Evolutionary conservation across 202 grass and related monocot species (phyloP).

Genomic region (Eragrostis tef): DNA sequence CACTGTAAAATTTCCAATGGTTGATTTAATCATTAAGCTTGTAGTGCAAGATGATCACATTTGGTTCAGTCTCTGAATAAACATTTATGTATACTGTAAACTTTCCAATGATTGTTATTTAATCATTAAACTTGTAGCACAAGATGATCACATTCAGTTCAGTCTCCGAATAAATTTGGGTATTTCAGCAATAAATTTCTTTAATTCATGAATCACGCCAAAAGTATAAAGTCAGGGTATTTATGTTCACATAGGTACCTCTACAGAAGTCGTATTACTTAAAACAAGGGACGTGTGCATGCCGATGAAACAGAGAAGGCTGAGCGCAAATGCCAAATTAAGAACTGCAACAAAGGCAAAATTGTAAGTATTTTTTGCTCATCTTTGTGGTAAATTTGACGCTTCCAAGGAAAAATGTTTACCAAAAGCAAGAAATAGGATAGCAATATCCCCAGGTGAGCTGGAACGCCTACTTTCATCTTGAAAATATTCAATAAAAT

Average conservation of each 20-base stretch:
- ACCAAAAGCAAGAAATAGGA: slow-evolving; percentile 87
- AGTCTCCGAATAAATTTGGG: slow-evolving; percentile 17
- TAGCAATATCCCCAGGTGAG: slow-evolving; percentile 65
- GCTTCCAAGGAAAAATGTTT: slow-evolving; percentile 44
- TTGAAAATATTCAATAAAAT: slow-evolving; percentile 73
- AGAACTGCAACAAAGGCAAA: slow-evolving; percentile 69
- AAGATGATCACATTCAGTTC: slow-evolving; percentile 11
- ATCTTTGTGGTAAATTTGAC: slow-evolving; percentile 39
- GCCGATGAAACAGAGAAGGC: slow-evolving; percentile 75
- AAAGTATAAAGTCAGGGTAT: not conserved
- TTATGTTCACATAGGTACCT: slow-evolving; percentile 61
- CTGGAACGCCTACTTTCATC: slow-evolving; percentile 58
- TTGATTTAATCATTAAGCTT: slow-evolving; percentile 8
- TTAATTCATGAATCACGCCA: slow-evolving; percentile 4
- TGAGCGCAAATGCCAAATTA: slow-evolving; percentile 83
- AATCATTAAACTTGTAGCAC: not conserved
- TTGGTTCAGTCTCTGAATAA: slow-evolving; percentile 8
- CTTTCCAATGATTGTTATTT: not conserved
- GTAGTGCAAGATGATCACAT: slow-evolving; percentile 4
- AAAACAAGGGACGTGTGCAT: slow-evolving; percentile 73
- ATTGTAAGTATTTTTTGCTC: slow-evolving; percentile 36
- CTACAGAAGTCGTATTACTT: slow-evolving; percentile 79
- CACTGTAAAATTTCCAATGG: too few species aligned
- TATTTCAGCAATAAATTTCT: not conserved
- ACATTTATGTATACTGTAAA: not conserved